phyloP scores from a whole-genome alignment of 306 rosid species.

The Rosa lucieae region DNA sequence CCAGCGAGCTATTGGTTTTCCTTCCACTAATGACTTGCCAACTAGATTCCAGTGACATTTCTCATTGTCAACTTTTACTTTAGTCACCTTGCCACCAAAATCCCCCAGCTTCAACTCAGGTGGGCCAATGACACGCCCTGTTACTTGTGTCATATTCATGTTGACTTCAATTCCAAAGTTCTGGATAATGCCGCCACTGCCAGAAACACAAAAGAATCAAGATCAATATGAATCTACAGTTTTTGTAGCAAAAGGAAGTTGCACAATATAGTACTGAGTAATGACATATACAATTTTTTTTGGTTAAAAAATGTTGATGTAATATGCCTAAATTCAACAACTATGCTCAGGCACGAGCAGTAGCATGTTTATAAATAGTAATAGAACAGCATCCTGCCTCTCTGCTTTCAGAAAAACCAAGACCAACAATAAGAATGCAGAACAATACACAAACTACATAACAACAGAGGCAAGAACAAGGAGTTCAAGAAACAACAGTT shows the following conservation, averaged over 20 bases:
- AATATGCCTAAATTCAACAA: neutral
- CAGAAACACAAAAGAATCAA: constrained; percentile 11
- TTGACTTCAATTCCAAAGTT: constrained; percentile 65
- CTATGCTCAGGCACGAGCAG: neutral
- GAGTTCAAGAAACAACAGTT: neutral
- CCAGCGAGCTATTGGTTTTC: constrained; percentile 58
- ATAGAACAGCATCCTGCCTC: neutral
- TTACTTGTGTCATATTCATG: constrained; percentile 50
- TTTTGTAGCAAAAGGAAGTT: neutral
- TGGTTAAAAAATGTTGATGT: neutral
- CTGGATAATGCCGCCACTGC: constrained; percentile 51
- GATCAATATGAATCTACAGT: neutral
- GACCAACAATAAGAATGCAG: neutral
- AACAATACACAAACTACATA: neutral
- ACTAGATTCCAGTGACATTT: constrained; percentile 74
- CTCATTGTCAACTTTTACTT: constrained; percentile 45
- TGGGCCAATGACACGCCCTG: constrained; percentile 67
- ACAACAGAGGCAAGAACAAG: neutral
- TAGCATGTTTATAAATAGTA: neutral
- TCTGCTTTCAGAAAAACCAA: neutral
- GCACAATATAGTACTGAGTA: neutral
- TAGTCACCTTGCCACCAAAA: constrained; percentile 42
- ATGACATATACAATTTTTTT: neutral
- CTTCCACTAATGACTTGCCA: constrained; percentile 58
- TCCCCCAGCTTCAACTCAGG: constrained; percentile 64